These are phyloP conservation scores for Tetradesmus obliquus DNA, from an alignment of 139 green algal species.

Conservation along the genomic window DNA sequence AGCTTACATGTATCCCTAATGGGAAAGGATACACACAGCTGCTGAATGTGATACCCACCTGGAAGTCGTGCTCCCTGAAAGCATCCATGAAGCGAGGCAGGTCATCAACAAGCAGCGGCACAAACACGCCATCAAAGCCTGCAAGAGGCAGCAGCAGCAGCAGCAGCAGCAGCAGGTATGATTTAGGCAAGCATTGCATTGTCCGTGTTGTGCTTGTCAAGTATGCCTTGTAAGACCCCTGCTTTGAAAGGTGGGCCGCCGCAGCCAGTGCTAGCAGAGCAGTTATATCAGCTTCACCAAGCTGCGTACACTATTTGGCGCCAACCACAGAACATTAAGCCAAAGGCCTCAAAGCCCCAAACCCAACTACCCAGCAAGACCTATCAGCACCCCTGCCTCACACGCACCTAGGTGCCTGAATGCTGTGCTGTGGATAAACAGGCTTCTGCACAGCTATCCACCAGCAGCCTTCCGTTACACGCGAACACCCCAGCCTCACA, in stretches of 20 bases:
- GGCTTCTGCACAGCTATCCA: slow-evolving; percentile 50
- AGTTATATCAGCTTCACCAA: no score
- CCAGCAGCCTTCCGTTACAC: no score
- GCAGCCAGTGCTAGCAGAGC: no score
- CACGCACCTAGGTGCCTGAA: slow-evolving; percentile 67
- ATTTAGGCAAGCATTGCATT: background rate
- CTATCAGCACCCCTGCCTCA: background rate
- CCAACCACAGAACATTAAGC: no score
- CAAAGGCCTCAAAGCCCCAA: background rate
- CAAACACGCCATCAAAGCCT: slow-evolving; percentile 91
- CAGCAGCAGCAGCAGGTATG: background rate
- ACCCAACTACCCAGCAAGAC: background rate
- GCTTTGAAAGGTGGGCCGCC: no score
- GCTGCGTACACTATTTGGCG: no score
- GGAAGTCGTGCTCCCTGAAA: slow-evolving; percentile 77
- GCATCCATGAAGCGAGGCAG: slow-evolving; percentile 82
- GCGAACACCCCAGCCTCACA: background rate
- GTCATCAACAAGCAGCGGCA: slow-evolving; percentile 96
- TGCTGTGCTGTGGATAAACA: slow-evolving; percentile 89
- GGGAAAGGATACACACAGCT: background rate
- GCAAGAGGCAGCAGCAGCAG: background rate
- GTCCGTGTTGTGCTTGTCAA: no score
- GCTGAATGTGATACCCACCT: slow-evolving; percentile 60
- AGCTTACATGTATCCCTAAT: background rate
- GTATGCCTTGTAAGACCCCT: no score